Evolutionary conservation across 306 rosid genomes (phyloP), one percentile per base, ranked within the genome.

Genomic region (Purshia tridentata): DNA sequence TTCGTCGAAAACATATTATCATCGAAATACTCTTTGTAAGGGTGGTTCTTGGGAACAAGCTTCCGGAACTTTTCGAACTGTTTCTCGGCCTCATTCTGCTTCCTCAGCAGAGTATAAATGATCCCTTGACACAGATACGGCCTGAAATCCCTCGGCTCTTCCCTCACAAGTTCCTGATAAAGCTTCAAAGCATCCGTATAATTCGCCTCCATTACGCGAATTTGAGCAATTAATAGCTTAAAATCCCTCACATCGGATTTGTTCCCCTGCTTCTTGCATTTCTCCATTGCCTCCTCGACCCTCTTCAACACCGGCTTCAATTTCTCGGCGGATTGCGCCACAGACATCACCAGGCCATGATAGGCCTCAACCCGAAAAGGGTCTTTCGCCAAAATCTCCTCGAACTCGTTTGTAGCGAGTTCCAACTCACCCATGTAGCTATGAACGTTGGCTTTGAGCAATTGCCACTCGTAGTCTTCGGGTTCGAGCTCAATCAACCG

Each of bases 51-150:
- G 0, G 99, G 99, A 16, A 91, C 85, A 60, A 89, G 95, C 78
- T 70, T 80, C 67, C 95, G 69, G 52, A 86, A 94, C 77, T 79
- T 90, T 9, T 87, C 88, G 69, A 94, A 94, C 16, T 89, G 92
- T 65, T 90, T 87, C 73, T 87, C 88, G 0, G 99, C 99, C 70
- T 94, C 97, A 67, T 85, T 91, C 16, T 81, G 81, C 82, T 83
- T 91, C 69, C 73, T 86, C 66, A 91, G 82, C 84, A 94, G 45
- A 48, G 92, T 78, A 74, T 89, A 91, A 9, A 94, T 87, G n/a
- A 94, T 85, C 11, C 97, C 96, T 76, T 84, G 96, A 87, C 99
- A 88, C 67, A 94, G 61, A 72, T 89, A 87, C 19, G 97, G 97
- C 82, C 97, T 86, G 81, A 89, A 94, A 83, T 94, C 98, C 67